Evolutionary conservation across 192 early-diverging fungal genomes (phyloP), one percentile per base, ranked within the genome.

Genomic region (Entomortierella chlamydospora): DNA sequence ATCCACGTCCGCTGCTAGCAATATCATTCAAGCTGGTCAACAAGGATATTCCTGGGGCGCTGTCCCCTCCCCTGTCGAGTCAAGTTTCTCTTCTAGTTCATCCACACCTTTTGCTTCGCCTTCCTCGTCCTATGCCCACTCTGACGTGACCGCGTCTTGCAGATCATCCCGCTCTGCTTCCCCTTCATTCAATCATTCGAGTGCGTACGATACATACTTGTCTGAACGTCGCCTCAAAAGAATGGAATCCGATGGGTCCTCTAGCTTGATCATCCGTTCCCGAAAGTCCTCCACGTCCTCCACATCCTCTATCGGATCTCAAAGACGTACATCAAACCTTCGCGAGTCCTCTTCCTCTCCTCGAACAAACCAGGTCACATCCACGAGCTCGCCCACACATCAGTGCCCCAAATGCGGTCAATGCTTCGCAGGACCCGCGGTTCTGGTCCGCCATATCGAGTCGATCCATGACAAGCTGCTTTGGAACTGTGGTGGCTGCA

Each of bases 401-500:
- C 61, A 79, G 18, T 79, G 76, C 57, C 76, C 67, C 10, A 70
- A 70, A 13, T 79, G 76, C 20, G 57, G 56, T 26, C 68, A 65
- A 26, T 65, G 62, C 42, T 79, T 79, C 31, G 76, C 76, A 6
- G 76, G 76, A 0, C 76, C 68, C 12, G 76, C 76, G 15, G 76
- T 79, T 8, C 26, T 79, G 50, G 68, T 66, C 31, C 67, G 76
- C 11, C 76, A 79, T 28, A 65, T 79, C 43, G 76, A 79, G 47
- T 79, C 76, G 9, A 79, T 79, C 62, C 76, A 79, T 41, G 76
- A 79, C 20, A 79, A 70, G 57, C 26, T 79, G 47, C 68, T 79
- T 31, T 79, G 76, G 76, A 79, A 79, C 58, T 79, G 76, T 64
- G 67, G 64, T 23, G 76, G 76, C 20, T 79, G 76, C 63, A 79